Evolutionary conservation across 1,284 basidiomycete genomes (phyloP).

Genomic region (Irpex lacteus): DNA sequence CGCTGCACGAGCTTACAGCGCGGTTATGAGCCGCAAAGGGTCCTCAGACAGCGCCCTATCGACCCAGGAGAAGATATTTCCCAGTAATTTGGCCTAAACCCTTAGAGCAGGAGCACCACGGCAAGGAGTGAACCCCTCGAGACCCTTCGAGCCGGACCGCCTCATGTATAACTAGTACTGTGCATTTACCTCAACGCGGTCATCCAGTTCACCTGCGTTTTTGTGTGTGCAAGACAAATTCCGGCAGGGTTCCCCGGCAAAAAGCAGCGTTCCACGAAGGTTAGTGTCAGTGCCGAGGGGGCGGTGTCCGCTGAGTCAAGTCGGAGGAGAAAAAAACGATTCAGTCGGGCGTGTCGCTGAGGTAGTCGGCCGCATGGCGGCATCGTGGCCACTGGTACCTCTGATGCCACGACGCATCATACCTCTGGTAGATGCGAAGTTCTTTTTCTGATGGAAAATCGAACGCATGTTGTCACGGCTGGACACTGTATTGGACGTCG

Average conservation of each 20-base stretch:
- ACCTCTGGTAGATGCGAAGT: background rate
- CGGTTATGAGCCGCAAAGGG: slow-evolving; percentile 5
- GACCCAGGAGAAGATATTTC: background rate
- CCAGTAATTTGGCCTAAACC: background rate
- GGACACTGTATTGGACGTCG: background rate
- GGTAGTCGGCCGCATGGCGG: background rate
- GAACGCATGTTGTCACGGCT: background rate
- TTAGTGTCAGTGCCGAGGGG: background rate
- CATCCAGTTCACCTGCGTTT: background rate
- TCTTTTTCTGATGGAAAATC: background rate
- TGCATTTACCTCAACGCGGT: background rate
- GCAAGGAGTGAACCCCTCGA: background rate
- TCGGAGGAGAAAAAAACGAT: background rate
- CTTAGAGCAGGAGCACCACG: background rate
- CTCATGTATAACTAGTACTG: background rate
- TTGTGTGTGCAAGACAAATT: background rate
- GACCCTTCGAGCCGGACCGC: background rate
- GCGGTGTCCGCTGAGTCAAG: background rate
- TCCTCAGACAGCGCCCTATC: background rate
- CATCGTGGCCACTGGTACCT: background rate
- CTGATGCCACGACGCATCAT: background rate
- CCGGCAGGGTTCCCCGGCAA: background rate
- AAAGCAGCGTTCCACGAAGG: background rate
- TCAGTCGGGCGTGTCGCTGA: slow-evolving; percentile 2
- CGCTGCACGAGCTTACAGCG: slow-evolving; percentile 7